Evolutionary conservation across 768 basidiomycete species (phyloP).

Genomic region (Myochromella boudieri): DNA sequence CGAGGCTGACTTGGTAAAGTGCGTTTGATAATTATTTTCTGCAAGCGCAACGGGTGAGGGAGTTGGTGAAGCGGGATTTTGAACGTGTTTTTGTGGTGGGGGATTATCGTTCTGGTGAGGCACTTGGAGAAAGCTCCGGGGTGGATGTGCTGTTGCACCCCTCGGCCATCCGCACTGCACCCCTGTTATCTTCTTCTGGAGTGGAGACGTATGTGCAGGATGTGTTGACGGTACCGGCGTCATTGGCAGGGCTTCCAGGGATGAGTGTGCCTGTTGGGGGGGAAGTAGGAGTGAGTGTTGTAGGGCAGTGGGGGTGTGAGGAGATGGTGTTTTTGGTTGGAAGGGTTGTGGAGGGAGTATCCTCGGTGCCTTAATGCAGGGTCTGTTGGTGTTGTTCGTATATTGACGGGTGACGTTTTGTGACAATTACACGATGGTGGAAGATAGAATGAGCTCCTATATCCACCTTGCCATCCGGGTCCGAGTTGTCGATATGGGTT

Average conservation of each 20-base stretch:
- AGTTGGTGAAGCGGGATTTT: conserved; percentile 72
- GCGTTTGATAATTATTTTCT: conserved; percentile 98
- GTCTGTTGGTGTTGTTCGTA: too few species aligned
- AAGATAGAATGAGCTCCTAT: too few species aligned
- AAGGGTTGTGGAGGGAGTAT: conserved; percentile 44
- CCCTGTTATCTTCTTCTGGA: conserved; percentile 39
- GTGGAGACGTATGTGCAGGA: conserved; percentile 83
- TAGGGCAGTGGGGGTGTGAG: conserved; percentile 88
- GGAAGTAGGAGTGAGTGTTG: conserved; percentile 82
- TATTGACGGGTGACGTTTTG: too few species aligned
- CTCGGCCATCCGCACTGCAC: conserved; percentile 85
- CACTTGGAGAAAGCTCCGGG: conserved; percentile 18
- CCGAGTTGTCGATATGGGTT: too few species aligned
- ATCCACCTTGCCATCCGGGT: too few species aligned
- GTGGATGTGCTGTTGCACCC: conserved; percentile 88
- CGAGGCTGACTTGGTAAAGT: conserved; percentile 34
- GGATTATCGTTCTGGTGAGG: conserved; percentile 40
- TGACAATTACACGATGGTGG: too few species aligned
- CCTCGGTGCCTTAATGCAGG: too few species aligned
- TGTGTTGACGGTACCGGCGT: conserved; percentile 88
- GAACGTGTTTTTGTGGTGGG: conserved; percentile 61
- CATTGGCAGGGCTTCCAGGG: conserved; percentile 85
- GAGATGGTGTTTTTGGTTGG: conserved; percentile 57
- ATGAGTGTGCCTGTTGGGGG: conserved; percentile 60
- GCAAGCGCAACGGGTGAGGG: conserved; percentile 83